Evolutionary conservation across 345 rosid genomes (phyloP), one percentile per base, ranked within the genome.

Genomic region (Lumnitzera littorea): DNA sequence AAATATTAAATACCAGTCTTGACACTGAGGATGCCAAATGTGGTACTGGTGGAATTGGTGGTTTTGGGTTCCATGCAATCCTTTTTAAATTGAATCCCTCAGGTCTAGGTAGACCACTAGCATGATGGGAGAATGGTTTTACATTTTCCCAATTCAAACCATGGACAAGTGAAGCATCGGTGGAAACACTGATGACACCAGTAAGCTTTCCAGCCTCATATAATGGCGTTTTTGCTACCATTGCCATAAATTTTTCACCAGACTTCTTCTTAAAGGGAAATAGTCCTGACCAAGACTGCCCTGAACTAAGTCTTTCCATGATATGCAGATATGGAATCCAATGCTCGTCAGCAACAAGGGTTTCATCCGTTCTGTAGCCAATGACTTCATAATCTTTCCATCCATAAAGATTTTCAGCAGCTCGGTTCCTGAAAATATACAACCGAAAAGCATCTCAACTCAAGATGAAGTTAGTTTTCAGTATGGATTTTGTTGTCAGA

Each of bases 281-380:
- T 81, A 72, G 96, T 60, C 96, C 96, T 16, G 91, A 82, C 98
- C 96, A 89, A 47, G 85, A 72, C 54, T 77, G 74, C 15, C 92
- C 91, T 57, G 64, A 71, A 55, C 56, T 62, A 67, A 92, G 67
- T 20, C 62, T 71, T 14, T 77, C 76, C 70, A 77, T 57, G 51
- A 89, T 81, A 63, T 67, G 55, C 52, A 62, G 72, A 2, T 79
- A 69, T 64, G 73, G 75, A 15, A 58, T 58, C 46, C 56, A 62
- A 60, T 84, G 58, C 57, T 85, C 94, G 56, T 82, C 85, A 48
- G 84, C 69, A 63, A 89, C 79, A 23, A 92, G 85, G 52, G 89
- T 70, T 56, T 77, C 78, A 41, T 67, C 70, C 8, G 76, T 74
- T 62, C 74, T 77, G 63, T 67, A 71, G 23, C 96, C 94, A 49